Conservation (phyloP, 345 rosid genomes). For the Ceriops zippeliana region DNA sequence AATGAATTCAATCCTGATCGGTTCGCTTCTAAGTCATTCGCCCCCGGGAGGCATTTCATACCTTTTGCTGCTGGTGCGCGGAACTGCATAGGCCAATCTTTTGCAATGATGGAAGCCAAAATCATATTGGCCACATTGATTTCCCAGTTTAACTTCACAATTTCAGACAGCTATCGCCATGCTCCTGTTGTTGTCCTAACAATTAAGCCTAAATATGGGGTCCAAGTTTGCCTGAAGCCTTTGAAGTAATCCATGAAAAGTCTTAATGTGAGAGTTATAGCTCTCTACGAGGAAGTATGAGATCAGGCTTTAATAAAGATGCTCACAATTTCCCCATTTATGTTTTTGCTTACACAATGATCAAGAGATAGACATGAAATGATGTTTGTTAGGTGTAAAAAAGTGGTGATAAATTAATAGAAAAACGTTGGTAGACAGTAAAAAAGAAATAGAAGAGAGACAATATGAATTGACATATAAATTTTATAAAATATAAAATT, state of each 20-base stretch:
- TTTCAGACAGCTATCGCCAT: slow-evolving; percentile 62
- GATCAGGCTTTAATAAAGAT: not conserved
- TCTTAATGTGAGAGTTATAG: not conserved
- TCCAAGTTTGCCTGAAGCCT: slow-evolving; percentile 56
- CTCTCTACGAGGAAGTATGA: not conserved
- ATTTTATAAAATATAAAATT: too few species aligned
- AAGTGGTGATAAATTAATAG: not conserved
- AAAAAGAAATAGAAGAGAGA: too few species aligned
- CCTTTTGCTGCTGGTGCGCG: slow-evolving; percentile 84
- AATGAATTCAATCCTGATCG: slow-evolving; percentile 82
- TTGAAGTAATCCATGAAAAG: slow-evolving; percentile 16
- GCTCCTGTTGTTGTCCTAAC: slow-evolving; percentile 73
- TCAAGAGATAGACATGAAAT: not conserved
- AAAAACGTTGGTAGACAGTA: not conserved
- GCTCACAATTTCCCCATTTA: not conserved
- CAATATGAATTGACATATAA: too few species aligned
- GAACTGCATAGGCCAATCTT: slow-evolving; percentile 71
- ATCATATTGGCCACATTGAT: slow-evolving; percentile 65
- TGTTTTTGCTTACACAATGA: not conserved
- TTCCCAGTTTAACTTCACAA: slow-evolving; percentile 48
- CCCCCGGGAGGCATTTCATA: slow-evolving; percentile 56
- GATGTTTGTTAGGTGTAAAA: not conserved
- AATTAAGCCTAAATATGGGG: slow-evolving; percentile 73
- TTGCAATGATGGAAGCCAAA: slow-evolving; percentile 85
- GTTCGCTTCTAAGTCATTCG: slow-evolving; percentile 45